These are phyloP conservation scores for Trichosporon ovoides DNA, from an alignment of 1,284 basidiomycete species.

Conservation along the genomic window DNA sequence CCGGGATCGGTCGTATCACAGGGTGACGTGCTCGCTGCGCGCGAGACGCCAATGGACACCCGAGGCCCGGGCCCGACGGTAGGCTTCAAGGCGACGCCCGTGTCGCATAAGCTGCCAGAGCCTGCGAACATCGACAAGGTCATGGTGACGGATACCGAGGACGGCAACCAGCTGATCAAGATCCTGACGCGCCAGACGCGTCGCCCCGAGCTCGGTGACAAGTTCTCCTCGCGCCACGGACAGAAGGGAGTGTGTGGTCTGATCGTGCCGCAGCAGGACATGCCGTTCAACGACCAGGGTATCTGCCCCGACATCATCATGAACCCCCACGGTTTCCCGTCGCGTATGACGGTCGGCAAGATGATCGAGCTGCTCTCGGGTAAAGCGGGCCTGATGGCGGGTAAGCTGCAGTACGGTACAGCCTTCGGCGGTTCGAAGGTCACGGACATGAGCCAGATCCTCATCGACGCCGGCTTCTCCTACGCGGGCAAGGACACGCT, in stretches of 20 bases:
- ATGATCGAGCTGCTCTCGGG: conserved; percentile 99
- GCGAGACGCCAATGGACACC: conserved; percentile 86
- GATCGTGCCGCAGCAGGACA: conserved; percentile 97
- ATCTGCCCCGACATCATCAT: conserved; percentile 97
- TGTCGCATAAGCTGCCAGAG: conserved; percentile 87
- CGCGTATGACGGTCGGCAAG: conserved; percentile 99
- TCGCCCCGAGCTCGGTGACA: conserved; percentile 94
- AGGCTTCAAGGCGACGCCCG: conserved; percentile 77
- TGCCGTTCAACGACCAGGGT: conserved; percentile 98
- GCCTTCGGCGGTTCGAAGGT: conserved; percentile 98
- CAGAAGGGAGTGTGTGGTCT: conserved; percentile 99
- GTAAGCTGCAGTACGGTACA: conserved; percentile 55
- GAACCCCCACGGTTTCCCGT: conserved; percentile 99
- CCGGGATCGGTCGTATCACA: conserved; percentile 91
- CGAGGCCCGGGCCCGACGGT: conserved; percentile 53
- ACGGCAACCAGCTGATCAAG: conserved; percentile 96
- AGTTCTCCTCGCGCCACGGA: conserved; percentile 96
- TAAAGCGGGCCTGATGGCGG: conserved; percentile 57
- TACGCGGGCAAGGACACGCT: conserved; percentile 98
- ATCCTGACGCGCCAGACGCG: conserved; percentile 97
- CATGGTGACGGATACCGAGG: conserved; percentile 87
- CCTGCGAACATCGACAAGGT: conserved; percentile 96
- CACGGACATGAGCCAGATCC: conserved; percentile 95
- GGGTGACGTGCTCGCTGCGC: conserved; percentile 93
- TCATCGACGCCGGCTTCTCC: conserved; percentile 92